Base-by-base conservation (phyloP, 192 early-diverging fungal genomes). In the Linnemannia zychae region DNA sequence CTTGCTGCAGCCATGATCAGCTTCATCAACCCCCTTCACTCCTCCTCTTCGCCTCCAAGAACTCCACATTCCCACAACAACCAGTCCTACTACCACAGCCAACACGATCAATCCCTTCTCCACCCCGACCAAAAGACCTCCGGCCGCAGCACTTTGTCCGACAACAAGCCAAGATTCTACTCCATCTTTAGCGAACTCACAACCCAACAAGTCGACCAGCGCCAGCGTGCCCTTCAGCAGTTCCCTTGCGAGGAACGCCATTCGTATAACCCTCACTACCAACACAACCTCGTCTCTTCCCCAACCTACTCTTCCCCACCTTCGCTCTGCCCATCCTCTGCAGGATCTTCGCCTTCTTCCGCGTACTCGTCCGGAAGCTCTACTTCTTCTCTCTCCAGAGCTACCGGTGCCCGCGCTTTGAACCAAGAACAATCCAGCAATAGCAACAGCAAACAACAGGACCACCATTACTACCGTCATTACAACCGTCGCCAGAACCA, bases 201-300 rank as follows among this genome's bases (percentile, higher is more conserved):
- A 4, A 40, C 80, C 17, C 16, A 68, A 11, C 47, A 71, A 17
- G 57, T 28, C 57, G 48, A 76, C 11, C 80, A 82, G 38, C 52
- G 71, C 4, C 47, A 82, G 40, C 74, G 67, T 22, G 74, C 75
- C 11, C 37, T 71, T 3, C 52, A 72, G 36, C 80, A 76, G 11
- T 82, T 83, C 47, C 76, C 76, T 33, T 83, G 81, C n/a, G 81
- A 83, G 22, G 74, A 82, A 13, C 74, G 74, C 36, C 80, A 82
- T 57, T 82, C 80, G 12, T 82, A 70, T 74, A 82, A 82, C 38
- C 80, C 80, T 31, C 80, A 82, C 60, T 82, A 82, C 53, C 81
- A 83, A 37, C 81, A 83, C 50, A 83, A 83, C 52, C 76, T 83
- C 40, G 40, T 78, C 71, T 74, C 71, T 4, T 49, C 75, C 66